These are phyloP conservation scores for Fusarium sp. DNA, from an alignment of 2,329 filamentous ascomycete genomes.

Conservation along the genomic window DNA sequence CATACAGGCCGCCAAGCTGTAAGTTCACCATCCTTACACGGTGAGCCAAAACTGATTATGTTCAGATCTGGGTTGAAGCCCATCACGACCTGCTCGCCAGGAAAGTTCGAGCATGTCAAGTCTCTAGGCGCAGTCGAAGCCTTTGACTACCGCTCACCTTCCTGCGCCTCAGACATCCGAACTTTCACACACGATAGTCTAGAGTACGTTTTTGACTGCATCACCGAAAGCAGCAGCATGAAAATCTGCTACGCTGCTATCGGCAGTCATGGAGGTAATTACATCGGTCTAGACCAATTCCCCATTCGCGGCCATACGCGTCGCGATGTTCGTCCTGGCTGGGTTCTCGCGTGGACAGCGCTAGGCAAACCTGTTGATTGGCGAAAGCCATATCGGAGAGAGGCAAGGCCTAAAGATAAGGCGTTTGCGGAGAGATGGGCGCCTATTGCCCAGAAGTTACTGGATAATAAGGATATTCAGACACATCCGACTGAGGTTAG, in stretches of 20 bases:
- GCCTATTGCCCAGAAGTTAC: not conserved
- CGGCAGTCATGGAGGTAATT: not conserved
- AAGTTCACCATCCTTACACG: not conserved
- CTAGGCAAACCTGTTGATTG: conserved; percentile 21
- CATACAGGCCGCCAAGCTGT: not conserved
- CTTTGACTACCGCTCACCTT: not conserved
- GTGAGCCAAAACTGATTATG: not conserved
- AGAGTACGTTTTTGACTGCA: not conserved
- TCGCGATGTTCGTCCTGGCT: conserved; percentile 31
- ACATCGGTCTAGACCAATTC: conserved; percentile 34
- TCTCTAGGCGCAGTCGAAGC: not conserved
- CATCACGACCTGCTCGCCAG: not conserved
- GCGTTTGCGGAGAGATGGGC: conserved; percentile 1
- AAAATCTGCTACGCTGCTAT: conserved; percentile 1
- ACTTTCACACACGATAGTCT: not conserved
- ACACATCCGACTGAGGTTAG: not conserved
- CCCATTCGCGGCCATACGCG: conserved; percentile 38
- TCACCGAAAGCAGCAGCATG: conserved; percentile 1
- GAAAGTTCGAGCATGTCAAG: conserved; percentile 7
- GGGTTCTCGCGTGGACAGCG: conserved; percentile 32
- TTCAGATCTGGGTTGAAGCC: not conserved
- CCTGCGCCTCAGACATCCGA: conserved; percentile 4
- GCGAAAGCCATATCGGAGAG: conserved; percentile 12
- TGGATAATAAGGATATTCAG: not conserved
- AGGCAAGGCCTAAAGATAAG: not conserved